Conservation (phyloP, 2,329 filamentous ascomycete species). For the Nothophaeocryptopus gaeumannii region DNA sequence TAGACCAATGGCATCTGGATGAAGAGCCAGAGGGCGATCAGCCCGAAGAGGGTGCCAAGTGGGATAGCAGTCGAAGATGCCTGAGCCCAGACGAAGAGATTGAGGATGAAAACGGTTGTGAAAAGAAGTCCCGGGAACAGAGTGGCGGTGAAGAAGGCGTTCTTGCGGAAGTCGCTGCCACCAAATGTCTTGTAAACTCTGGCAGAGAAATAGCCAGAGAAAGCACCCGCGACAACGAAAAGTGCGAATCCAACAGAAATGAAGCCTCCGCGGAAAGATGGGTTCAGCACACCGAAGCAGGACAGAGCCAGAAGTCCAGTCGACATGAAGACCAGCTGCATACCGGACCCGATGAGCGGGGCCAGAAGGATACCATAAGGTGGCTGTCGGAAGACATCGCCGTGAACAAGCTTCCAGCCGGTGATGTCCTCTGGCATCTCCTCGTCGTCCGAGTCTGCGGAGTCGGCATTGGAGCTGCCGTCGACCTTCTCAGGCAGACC, state of each 20-base stretch:
- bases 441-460: conserved; percentile 61
- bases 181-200: conserved; percentile 81
- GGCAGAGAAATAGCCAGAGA: conserved; percentile 84
- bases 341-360: conserved; percentile 78
- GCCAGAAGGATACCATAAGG: conserved; percentile 69
- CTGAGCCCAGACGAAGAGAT: conserved; percentile 87
- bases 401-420: conserved; percentile 85
- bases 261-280: conserved; percentile 86
- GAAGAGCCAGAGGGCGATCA: conserved; percentile 76
- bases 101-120: conserved; percentile 71
- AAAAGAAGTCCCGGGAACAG: conserved; percentile 79
- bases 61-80: conserved; percentile 84
- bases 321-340: conserved; percentile 81
- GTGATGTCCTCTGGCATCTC: conserved; percentile 75
- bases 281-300: conserved; percentile 75
- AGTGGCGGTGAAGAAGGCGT: conserved; percentile 69
- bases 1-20: conserved; percentile 85
- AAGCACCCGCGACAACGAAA: conserved; percentile 77
- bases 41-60: conserved; percentile 71
- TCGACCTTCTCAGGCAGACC: conserved; percentile 37
- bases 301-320: conserved; percentile 59
- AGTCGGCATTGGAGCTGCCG: conserved; percentile 51
- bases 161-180: conserved; percentile 70
- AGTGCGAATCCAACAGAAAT: conserved; percentile 78
- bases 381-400: conserved; percentile 80